Percentiles rank a stretch among this genome's conserved stretches.
These are phyloP conservation scores for Pseudogymnoascus sp. DNA, from an alignment of 2,329 filamentous ascomycete genomes.

Conservation along the genomic window DNA sequence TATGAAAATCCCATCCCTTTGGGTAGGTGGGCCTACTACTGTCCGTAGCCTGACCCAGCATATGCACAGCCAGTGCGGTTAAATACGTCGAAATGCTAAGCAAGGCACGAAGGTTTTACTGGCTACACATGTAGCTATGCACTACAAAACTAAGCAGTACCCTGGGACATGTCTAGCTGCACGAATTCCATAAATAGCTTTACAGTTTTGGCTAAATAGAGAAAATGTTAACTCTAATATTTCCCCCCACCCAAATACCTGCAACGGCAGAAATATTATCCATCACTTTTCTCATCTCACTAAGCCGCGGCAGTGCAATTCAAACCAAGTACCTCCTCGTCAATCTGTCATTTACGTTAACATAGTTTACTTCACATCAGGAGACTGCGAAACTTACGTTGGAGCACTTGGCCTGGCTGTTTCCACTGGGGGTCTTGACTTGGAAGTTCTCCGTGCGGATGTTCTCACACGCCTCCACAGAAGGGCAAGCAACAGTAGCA, in stretches of 20 bases:
- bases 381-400: neutral
- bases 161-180: neutral
- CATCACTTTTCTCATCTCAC: neutral
- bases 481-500: conserved; percentile 34
- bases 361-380: neutral
- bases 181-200: neutral
- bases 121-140: neutral
- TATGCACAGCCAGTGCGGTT: neutral
- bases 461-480: neutral
- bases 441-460: neutral
- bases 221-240: neutral
- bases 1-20: neutral
- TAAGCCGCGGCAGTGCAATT: neutral
- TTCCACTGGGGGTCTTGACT: neutral
- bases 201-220: neutral
- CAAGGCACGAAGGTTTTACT: neutral
- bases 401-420: neutral
- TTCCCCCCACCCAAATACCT: neutral
- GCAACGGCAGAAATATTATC: neutral
- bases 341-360: neutral
- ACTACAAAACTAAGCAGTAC: neutral
- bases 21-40: neutral
- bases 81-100: neutral
- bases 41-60: neutral
- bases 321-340: neutral